phyloP scores from a whole-genome alignment of 495 filamentous ascomycete species.

The Xylaria scruposa region DNA sequence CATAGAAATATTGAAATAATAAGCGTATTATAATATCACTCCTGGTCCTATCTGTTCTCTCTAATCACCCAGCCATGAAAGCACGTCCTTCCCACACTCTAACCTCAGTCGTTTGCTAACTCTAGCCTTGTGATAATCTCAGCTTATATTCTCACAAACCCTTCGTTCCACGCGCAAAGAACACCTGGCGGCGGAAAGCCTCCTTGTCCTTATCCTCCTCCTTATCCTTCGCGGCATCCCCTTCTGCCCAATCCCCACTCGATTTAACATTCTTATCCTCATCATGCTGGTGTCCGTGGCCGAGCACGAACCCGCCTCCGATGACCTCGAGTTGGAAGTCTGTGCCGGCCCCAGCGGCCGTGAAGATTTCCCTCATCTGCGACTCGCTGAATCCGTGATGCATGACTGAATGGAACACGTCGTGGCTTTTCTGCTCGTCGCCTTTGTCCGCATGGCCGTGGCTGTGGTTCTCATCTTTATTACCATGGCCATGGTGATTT shows the following conservation, averaged over 20 bases:
- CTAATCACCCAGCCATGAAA: background rate
- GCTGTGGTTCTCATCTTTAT: constrained; percentile 31
- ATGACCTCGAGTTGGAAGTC: constrained; percentile 53
- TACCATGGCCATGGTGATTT: constrained; percentile 35
- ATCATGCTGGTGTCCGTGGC: constrained; percentile 9
- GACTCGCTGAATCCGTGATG: constrained; percentile 64
- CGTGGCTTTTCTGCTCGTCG: constrained; percentile 24
- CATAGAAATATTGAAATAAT: background rate
- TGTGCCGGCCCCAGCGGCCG: constrained; percentile 54
- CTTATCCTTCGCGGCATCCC: background rate
- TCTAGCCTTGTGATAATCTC: no score
- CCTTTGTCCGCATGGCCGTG: background rate
- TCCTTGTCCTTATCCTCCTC: constrained; percentile 20
- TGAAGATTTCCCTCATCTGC: constrained; percentile 59
- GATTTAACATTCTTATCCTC: background rate
- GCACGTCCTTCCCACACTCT: background rate
- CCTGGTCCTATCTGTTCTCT: background rate
- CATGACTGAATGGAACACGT: constrained; percentile 54
- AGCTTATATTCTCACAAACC: background rate
- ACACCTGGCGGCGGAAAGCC: constrained; percentile 34
- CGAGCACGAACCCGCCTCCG: constrained; percentile 37
- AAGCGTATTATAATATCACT: background rate
- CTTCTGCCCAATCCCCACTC: background rate
- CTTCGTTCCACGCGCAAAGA: constrained; percentile 44
- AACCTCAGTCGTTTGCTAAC: background rate